Conservation (phyloP, 169 alveolate genomes). For the Eimeria acervulina region DNA sequence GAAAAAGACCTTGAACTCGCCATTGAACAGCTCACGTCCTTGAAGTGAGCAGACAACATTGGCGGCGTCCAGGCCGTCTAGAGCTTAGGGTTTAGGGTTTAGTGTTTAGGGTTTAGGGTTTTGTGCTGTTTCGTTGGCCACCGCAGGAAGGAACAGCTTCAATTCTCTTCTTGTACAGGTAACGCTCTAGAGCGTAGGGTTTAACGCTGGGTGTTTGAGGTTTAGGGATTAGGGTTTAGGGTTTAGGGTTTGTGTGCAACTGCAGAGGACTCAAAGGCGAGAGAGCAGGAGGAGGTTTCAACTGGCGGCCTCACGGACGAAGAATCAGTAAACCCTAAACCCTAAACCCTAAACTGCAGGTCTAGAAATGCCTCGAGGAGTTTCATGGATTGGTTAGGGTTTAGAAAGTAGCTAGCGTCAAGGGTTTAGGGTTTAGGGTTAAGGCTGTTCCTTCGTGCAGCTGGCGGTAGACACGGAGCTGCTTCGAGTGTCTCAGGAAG, state of each 20-base stretch:
- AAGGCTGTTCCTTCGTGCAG: neutral
- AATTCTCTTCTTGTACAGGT: neutral
- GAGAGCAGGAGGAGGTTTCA: neutral
- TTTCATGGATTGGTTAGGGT: neutral
- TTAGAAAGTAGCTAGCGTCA: neutral
- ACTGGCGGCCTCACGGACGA: neutral
- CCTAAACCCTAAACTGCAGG: conserved; percentile 27
- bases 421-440: conserved; percentile 43
- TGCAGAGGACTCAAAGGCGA: neutral
- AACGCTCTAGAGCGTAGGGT: neutral
- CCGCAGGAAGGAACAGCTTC: neutral
- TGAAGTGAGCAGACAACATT: neutral
- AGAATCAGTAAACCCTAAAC: conserved; percentile 42
- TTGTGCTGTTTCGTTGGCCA: neutral
- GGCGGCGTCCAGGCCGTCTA: neutral
- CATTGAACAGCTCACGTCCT: neutral
- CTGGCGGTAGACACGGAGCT: conserved; percentile 5
- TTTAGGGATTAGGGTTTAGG: conserved; percentile 38
- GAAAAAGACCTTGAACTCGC: conserved; percentile 26
- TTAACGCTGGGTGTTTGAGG: neutral
- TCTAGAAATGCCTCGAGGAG: neutral
- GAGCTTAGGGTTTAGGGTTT: conserved; percentile 41
- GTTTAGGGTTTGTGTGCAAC: conserved; percentile 30
- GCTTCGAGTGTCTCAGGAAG: conserved; percentile 45
- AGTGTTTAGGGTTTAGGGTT: conserved; percentile 66